phyloP scores from a whole-genome alignment of 2,329 filamentous ascomycete species.

The Aureobasidium sp. region DNA sequence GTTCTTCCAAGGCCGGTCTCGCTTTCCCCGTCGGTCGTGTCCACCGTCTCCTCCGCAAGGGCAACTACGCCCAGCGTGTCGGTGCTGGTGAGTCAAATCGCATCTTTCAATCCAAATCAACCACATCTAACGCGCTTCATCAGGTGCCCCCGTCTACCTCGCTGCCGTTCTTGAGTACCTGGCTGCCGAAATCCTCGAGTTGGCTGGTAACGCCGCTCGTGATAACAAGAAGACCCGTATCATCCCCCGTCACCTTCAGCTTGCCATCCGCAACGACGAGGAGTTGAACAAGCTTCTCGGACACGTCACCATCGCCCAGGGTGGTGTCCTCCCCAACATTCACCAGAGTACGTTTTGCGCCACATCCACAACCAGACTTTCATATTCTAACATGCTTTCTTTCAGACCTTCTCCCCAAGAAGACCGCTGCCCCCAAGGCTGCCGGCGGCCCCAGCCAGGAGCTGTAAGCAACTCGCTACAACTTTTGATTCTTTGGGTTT shows the following conservation, averaged over 20 bases:
- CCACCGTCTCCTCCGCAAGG: constrained; percentile 96
- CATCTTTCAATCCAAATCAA: constrained; percentile 4
- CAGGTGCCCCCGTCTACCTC: constrained; percentile 86
- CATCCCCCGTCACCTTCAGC: constrained; percentile 96
- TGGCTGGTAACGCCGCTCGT: constrained; percentile 96
- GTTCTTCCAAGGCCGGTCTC: constrained; percentile 98
- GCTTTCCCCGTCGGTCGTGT: constrained; percentile 99
- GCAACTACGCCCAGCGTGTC: constrained; percentile 99
- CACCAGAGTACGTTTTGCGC: constrained; percentile 71
- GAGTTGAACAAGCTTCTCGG: constrained; percentile 98
- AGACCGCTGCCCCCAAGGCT: constrained; percentile 57
- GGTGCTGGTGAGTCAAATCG: constrained; percentile 64
- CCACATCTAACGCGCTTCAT: constrained; percentile 23
- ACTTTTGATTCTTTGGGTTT: constrained; percentile 19
- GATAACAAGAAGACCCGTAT: constrained; percentile 99
- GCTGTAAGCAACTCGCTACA: constrained; percentile 56
- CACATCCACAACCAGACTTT: neutral
- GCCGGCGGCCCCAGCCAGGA: constrained; percentile 88
- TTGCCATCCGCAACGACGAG: constrained; percentile 98
- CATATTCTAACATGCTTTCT: constrained; percentile 33
- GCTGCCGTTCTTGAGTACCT: constrained; percentile 98
- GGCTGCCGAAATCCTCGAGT: constrained; percentile 95
- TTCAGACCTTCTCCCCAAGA: constrained; percentile 95
- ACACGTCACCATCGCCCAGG: constrained; percentile 93
- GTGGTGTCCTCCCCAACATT: constrained; percentile 94